Evolutionary conservation across 768 basidiomycete species (phyloP).

Genomic region (Thelephora ganbajun): DNA sequence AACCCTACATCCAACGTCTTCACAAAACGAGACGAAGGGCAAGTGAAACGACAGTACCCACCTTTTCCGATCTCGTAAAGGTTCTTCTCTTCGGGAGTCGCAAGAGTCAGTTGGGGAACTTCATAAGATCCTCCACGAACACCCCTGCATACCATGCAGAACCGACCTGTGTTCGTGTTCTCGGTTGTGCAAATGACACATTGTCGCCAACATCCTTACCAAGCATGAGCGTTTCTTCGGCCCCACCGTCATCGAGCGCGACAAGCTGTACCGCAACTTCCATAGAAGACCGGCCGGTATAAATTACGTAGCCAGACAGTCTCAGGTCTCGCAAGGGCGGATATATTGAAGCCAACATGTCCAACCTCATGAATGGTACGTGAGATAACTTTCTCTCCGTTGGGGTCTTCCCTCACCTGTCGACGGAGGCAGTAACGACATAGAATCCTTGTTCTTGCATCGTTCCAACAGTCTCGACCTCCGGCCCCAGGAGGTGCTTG

Average conservation of each 20-base stretch:
- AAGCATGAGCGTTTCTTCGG: slow-evolving; percentile 50
- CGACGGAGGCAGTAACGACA: slow-evolving; percentile 74
- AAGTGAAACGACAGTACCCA: slow-evolving; percentile 16
- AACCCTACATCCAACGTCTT: slow-evolving; percentile 27
- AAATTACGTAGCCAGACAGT: slow-evolving; percentile 70
- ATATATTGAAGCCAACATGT: slow-evolving; percentile 26
- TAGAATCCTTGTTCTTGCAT: slow-evolving; percentile 60
- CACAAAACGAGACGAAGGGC: not conserved
- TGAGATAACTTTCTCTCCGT: not conserved
- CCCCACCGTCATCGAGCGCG: slow-evolving; percentile 28
- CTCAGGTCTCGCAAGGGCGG: slow-evolving; percentile 48
- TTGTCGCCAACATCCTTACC: slow-evolving; percentile 23
- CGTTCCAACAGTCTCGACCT: slow-evolving; percentile 36
- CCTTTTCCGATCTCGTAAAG: slow-evolving; percentile 59
- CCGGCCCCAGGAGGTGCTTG: slow-evolving; percentile 65
- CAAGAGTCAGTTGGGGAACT: slow-evolving; percentile 48
- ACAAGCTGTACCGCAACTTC: slow-evolving; percentile 85
- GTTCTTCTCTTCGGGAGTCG: slow-evolving; percentile 46
- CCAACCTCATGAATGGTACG: not conserved
- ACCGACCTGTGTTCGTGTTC: slow-evolving; percentile 45
- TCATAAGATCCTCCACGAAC: slow-evolving; percentile 43
- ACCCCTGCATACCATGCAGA: slow-evolving; percentile 80
- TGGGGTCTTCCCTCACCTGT: slow-evolving; percentile 31
- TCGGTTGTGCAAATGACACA: not conserved
- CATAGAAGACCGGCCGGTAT: slow-evolving; percentile 65